Percentiles rank a stretch among this genome's conserved stretches.
Evolutionary conservation across 78 protist species (phyloP).

Genomic region (Emiliania huxleyi): DNA sequence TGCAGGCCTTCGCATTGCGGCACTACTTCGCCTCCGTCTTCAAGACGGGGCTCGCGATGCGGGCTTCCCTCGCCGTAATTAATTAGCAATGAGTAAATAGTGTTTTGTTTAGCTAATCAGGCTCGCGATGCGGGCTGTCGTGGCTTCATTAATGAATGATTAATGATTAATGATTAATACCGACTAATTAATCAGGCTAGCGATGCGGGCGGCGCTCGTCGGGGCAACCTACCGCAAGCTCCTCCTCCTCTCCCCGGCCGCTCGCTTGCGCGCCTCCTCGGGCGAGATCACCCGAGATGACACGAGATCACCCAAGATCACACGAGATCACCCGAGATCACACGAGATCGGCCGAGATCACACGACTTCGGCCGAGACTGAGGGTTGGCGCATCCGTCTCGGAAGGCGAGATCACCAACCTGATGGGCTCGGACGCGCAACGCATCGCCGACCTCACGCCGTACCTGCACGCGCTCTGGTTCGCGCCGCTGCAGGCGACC

Average conservation of each 20-base stretch:
- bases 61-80: not conserved
- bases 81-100: no score
- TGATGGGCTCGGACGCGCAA: not conserved
- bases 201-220: not conserved
- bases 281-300: not conserved
- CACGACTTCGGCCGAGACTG: no score
- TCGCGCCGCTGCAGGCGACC: conserved; percentile 21
- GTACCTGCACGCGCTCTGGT: conserved; percentile 19
- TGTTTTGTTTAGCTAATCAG: no score
- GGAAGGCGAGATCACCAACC: not conserved
- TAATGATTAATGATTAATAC: no score
- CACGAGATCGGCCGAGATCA: no score
- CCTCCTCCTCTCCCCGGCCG: not conserved
- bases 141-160: no score
- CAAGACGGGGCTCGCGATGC: not conserved
- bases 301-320: no score
- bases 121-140: no score
- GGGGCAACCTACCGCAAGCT: not conserved
- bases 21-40: not conserved
- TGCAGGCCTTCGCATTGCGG: not conserved
- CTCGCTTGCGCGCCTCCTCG: not conserved
- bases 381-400: no score
- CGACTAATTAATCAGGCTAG: no score
- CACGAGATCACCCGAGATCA: no score
- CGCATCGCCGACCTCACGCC: not conserved